A percentile compares a stretch with the other conserved stretches of the same genome.
Evolutionary conservation across 2,329 filamentous ascomycete genomes (phyloP).

Genomic region (Trichophyton rubrum): DNA sequence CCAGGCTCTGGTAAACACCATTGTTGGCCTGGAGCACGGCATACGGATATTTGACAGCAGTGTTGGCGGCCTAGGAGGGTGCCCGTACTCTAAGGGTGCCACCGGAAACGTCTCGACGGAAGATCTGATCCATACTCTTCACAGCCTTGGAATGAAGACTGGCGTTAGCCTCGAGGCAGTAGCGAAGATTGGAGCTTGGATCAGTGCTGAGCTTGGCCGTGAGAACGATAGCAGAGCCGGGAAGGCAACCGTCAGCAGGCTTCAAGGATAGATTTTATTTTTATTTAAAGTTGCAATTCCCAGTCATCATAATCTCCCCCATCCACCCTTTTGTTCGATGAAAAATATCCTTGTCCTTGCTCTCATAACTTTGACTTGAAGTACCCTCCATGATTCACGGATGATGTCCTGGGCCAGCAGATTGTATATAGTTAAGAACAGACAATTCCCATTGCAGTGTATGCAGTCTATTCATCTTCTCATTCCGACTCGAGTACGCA

Average conservation of each 20-base stretch:
- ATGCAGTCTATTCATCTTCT: neutral
- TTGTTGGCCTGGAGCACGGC: conserved; percentile 51
- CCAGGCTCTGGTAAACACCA: conserved; percentile 50
- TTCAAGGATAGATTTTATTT: conserved; percentile 13
- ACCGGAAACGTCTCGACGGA: conserved; percentile 55
- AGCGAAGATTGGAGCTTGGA: conserved; percentile 45
- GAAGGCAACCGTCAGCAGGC: conserved; percentile 37
- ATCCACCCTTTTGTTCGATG: neutral
- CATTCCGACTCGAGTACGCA: neutral
- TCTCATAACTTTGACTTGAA: neutral
- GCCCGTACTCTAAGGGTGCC: conserved; percentile 52
- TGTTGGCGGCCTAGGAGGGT: conserved; percentile 52
- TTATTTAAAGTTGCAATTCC: neutral
- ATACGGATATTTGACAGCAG: conserved; percentile 52
- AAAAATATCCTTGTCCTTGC: neutral
- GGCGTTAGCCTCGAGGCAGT: conserved; percentile 46
- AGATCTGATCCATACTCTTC: conserved; percentile 48
- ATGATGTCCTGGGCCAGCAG: neutral
- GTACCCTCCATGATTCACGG: neutral
- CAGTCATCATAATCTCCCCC: neutral
- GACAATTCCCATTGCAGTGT: neutral
- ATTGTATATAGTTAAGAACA: conserved; percentile 1
- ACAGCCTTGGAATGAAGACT: conserved; percentile 48
- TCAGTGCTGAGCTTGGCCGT: conserved; percentile 41
- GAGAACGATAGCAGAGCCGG: conserved; percentile 43